Conservation (phyloP, 805 yeast species). For the Wickerhamiella shivajii region DNA sequence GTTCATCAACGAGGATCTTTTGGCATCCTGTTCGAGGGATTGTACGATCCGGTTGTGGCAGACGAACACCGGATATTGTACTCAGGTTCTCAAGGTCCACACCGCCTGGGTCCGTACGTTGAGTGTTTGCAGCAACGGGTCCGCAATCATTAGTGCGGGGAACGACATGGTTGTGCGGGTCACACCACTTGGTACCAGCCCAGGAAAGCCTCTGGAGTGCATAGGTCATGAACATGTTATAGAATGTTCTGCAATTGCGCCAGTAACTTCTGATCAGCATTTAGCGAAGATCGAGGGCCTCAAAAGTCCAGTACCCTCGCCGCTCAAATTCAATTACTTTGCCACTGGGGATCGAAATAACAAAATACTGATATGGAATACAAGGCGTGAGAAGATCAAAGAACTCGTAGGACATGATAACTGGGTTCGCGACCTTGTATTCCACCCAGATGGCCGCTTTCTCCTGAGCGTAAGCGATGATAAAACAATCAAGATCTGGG, state of each 20-base stretch:
- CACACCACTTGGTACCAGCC: background rate
- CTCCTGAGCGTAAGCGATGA: conserved; percentile 70
- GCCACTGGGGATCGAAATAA: conserved; percentile 74
- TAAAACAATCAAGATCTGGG: conserved; percentile 65
- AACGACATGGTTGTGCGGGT: conserved; percentile 13
- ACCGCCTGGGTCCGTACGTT: conserved; percentile 76
- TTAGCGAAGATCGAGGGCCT: conserved; percentile 33
- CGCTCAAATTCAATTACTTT: conserved; percentile 37
- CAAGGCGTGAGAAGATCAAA: conserved; percentile 43
- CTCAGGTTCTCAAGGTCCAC: conserved; percentile 58
- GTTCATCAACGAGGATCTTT: conserved; percentile 31
- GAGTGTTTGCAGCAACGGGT: conserved; percentile 23
- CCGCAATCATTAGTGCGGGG: conserved; percentile 12
- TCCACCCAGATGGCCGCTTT: conserved; percentile 66
- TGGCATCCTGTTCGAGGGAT: conserved; percentile 72
- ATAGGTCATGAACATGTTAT: conserved; percentile 75
- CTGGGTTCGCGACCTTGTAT: conserved; percentile 60
- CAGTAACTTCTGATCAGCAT: conserved; percentile 32
- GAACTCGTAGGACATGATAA: conserved; percentile 64
- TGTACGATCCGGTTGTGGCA: conserved; percentile 75
- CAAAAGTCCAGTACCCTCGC: conserved; percentile 19
- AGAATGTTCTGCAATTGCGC: conserved; percentile 58
- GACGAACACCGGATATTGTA: conserved; percentile 48
- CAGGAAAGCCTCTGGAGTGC: conserved; percentile 49
- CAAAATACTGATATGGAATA: conserved; percentile 57